phyloP scores from a whole-genome alignment of 306 rosid species.

The Cicer arietinum region DNA sequence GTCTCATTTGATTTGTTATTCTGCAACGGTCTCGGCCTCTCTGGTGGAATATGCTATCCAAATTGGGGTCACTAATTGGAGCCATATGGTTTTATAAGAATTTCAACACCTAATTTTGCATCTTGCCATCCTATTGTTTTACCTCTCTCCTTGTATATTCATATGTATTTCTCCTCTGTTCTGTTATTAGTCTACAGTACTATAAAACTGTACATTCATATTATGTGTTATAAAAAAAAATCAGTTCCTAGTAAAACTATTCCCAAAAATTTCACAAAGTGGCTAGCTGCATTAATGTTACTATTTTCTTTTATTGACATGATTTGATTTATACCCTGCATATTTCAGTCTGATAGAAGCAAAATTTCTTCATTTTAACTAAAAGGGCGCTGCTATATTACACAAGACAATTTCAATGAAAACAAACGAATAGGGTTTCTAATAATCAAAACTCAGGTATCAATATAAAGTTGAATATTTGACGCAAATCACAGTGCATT shows the following conservation, averaged over 20 bases:
- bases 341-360: neutral
- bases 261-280: neutral
- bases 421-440: too few species aligned
- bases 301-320: neutral
- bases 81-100: neutral
- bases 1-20: neutral
- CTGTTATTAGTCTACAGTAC: neutral
- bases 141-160: neutral
- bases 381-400: too few species aligned
- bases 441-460: too few species aligned
- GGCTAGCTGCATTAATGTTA: neutral
- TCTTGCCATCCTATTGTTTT: neutral
- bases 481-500: too few species aligned
- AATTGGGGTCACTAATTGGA: neutral
- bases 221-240: too few species aligned
- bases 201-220: neutral
- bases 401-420: too few species aligned
- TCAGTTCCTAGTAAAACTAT: neutral
- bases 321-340: neutral
- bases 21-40: neutral
- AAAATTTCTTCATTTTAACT: neutral
- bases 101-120: neutral
- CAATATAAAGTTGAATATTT: too few species aligned
- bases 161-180: neutral
- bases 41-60: neutral